These are phyloP conservation scores for Tolypocladium tundrense DNA, from an alignment of 2,329 filamentous ascomycete species.

Conservation along the genomic window DNA sequence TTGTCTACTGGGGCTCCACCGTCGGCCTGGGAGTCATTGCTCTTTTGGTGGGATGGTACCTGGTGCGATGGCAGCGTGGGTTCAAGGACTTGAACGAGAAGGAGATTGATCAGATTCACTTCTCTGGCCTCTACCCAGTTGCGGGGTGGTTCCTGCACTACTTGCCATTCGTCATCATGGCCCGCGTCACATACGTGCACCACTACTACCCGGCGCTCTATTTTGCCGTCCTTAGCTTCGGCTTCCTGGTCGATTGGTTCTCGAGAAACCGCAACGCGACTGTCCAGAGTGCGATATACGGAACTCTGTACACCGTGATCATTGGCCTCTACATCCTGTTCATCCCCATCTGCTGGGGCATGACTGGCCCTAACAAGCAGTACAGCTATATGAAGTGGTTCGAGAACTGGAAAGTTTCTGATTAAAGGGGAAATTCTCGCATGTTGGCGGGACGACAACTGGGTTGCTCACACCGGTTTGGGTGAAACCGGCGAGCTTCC, in stretches of 20 bases:
- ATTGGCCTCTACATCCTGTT: conserved; percentile 84
- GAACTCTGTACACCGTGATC: conserved; percentile 59
- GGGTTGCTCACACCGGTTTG: not conserved
- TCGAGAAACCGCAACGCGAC: conserved; percentile 55
- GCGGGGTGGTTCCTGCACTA: conserved; percentile 96
- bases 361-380: conserved; percentile 73
- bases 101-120: conserved; percentile 92
- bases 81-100: conserved; percentile 68
- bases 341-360: conserved; percentile 91
- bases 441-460: conserved; percentile 1
- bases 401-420: conserved; percentile 72
- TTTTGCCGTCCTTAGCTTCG: conserved; percentile 84
- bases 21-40: conserved; percentile 64
- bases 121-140: conserved; percentile 81
- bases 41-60: conserved; percentile 69
- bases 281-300: conserved; percentile 61
- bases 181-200: conserved; percentile 96
- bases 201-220: conserved; percentile 98
- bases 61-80: conserved; percentile 91
- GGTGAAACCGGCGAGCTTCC: not conserved
- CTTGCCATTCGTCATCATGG: conserved; percentile 92
- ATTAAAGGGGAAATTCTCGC: conserved; percentile 25
- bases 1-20: conserved; percentile 93
- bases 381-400: conserved; percentile 96
- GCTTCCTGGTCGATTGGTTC: conserved; percentile 82